phyloP scores from a whole-genome alignment of 2,329 filamentous ascomycete genomes.

The Didymella exigua region DNA sequence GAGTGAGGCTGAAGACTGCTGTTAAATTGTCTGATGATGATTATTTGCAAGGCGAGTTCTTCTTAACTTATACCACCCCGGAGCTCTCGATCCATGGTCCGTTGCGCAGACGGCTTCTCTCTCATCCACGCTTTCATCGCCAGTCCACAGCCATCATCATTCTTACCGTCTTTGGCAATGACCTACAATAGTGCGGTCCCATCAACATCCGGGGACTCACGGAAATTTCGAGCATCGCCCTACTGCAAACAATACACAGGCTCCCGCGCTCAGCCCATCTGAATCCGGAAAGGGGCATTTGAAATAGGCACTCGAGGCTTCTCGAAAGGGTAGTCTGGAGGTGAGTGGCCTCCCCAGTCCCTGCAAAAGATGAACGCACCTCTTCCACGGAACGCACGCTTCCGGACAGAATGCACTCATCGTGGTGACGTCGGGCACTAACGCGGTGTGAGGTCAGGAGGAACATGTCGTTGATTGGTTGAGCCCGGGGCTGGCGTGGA shows the following conservation, averaged over 20 bases:
- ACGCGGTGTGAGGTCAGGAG: not conserved
- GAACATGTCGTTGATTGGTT: not conserved
- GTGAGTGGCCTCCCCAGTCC: constrained; percentile 1
- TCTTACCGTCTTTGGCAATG: constrained; percentile 9
- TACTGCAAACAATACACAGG: not conserved
- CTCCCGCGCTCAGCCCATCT: not conserved
- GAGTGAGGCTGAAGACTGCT: constrained; percentile 1
- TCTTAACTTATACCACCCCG: constrained; percentile 14
- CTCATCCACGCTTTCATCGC: not conserved
- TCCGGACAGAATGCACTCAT: not conserved
- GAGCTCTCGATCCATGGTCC: constrained; percentile 2
- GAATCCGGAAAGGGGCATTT: constrained; percentile 3
- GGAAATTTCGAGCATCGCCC: constrained; percentile 1
- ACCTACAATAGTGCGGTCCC: constrained; percentile 5
- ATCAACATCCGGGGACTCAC: not conserved
- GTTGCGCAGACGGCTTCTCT: not conserved
- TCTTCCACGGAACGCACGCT: constrained; percentile 6
- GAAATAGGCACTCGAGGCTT: not conserved
- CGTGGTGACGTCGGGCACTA: constrained; percentile 16
- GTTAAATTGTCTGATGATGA: constrained; percentile 1
- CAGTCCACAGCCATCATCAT: constrained; percentile 4
- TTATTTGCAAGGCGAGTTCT: not conserved
- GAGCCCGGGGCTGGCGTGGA: not conserved
- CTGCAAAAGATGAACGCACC: not conserved
- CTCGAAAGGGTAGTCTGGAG: not conserved